Evolutionary conservation across 1,284 basidiomycete species (phyloP).

Genomic region (Pseudozyma tsukubaensis): DNA sequence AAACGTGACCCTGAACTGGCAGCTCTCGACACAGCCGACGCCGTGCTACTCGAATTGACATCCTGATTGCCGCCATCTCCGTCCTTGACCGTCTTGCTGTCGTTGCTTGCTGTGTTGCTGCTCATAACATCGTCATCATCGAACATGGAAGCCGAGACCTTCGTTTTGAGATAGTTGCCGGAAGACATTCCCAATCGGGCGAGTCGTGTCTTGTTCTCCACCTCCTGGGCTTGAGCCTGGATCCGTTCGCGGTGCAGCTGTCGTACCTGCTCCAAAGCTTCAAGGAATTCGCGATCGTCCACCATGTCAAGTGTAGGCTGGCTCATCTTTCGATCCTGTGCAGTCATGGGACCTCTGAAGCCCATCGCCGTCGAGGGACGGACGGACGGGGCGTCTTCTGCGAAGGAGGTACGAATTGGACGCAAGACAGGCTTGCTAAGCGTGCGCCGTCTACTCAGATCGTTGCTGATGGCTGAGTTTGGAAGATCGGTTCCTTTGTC

Average conservation of each 20-base stretch:
- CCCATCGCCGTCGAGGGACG: constrained; percentile 40
- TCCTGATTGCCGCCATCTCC: neutral
- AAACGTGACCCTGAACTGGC: neutral
- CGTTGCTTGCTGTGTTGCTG: neutral
- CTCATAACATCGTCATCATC: constrained; percentile 7
- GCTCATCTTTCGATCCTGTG: constrained; percentile 51
- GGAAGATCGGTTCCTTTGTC: neutral
- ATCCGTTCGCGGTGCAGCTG: constrained; percentile 53
- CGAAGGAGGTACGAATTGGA: constrained; percentile 29
- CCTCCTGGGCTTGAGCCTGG: constrained; percentile 32
- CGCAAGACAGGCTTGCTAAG: constrained; percentile 30
- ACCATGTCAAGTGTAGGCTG: constrained; percentile 62
- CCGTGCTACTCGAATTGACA: neutral
- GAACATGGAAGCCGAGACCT: constrained; percentile 23
- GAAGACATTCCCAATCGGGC: constrained; percentile 40
- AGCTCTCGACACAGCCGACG: neutral
- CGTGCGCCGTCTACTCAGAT: constrained; percentile 19
- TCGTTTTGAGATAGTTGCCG: constrained; percentile 30
- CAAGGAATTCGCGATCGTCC: constrained; percentile 61
- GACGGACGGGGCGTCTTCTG: constrained; percentile 1
- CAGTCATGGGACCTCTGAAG: constrained; percentile 25
- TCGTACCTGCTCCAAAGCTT: constrained; percentile 60
- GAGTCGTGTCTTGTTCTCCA: constrained; percentile 33
- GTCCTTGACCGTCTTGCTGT: neutral
- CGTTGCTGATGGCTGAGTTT: neutral